Base-by-base conservation (phyloP, 1,284 basidiomycete genomes). In the Malassezia pachydermatis region DNA sequence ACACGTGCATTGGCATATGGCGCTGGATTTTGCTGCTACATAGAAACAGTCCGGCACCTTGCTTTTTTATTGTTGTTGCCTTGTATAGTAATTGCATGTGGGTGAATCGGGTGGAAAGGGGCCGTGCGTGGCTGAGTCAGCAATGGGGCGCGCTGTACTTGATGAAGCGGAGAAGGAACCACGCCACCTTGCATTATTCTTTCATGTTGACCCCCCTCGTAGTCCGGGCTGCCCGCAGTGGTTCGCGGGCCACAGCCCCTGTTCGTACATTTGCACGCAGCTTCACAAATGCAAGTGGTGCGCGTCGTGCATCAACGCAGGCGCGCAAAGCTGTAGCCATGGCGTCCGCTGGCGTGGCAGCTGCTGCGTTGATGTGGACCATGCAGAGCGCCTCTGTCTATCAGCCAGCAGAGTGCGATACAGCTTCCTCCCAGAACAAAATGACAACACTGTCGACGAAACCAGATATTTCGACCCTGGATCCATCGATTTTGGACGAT, bases 401-500 rank as follows among this genome's bases (percentile, higher is more conserved):
- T 2, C 20, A 24, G 5, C 6, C 29, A 16, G 30, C 24, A 6
- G 33, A 45, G 5, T 46, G 49, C 32, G 39, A 41, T 27, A 11
- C 50, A 8, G 14, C 30, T n/a, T 11, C 19, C 9, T 4, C 8
- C 3, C 10, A 17, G 25, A 44, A 37, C 17, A 5, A 6, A 2
- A 38, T 40, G 40, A 51, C 48, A 11, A 51, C 39, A 30, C 14
- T 51, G 5, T 45, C 48, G 6, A 25, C 25, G 24, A 51, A 49
- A 24, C 67, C 65, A 16, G 59, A 70, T 9, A 61, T 69, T 39
- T 58, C 59, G 8, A 57, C 61, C 17, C 59, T 71, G 22, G 54
- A 70, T 17, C 47, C 57, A 2, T 35, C 39, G 2, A 37, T 67
- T 9, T 29, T 71, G 3, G 47, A 57, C 37, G 62, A 71, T 33